Percentiles rank a stretch among this genome's conserved stretches.
Evolutionary conservation across 768 basidiomycete genomes (phyloP).

Genomic region (Saitozyma sp.): DNA sequence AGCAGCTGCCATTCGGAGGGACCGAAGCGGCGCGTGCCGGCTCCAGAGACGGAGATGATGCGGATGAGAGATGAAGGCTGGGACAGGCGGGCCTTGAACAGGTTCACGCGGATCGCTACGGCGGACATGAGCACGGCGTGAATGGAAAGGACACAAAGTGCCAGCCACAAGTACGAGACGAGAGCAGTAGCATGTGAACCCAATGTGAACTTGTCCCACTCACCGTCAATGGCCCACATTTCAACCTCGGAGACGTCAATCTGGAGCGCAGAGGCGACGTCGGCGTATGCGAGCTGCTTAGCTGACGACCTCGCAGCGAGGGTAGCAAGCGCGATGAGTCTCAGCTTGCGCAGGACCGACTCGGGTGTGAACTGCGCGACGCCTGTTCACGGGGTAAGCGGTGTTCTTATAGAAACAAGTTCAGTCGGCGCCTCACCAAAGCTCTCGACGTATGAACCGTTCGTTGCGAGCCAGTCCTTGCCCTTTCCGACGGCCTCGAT

Average conservation of each 20-base stretch:
- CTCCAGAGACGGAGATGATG: constrained; percentile 37
- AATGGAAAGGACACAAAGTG: too few relatives aligned
- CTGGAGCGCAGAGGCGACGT: constrained; percentile 36
- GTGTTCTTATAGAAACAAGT: not conserved
- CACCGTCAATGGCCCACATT: constrained; percentile 50
- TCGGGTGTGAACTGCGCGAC: constrained; percentile 36
- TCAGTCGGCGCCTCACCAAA: constrained; percentile 18
- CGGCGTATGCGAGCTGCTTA: constrained; percentile 36
- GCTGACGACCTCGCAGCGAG: constrained; percentile 29
- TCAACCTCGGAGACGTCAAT: constrained; percentile 47
- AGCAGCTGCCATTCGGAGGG: constrained; percentile 44
- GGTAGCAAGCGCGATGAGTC: constrained; percentile 43
- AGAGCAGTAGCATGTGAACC: not conserved
- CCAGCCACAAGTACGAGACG: not conserved
- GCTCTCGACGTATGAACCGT: constrained; percentile 35
- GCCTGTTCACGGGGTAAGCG: constrained; percentile 10
- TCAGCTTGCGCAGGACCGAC: constrained; percentile 40
- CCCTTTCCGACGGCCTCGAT: constrained; percentile 38
- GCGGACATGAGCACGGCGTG: not conserved
- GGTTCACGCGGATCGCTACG: constrained; percentile 44
- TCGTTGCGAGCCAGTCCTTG: constrained; percentile 34
- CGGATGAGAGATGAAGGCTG: constrained; percentile 46
- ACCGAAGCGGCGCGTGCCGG: constrained; percentile 33
- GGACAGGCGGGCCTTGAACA: constrained; percentile 46
- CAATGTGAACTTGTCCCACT: constrained; percentile 14